These are phyloP conservation scores for Penicillium janthinellum DNA, from an alignment of 2,329 filamentous ascomycete species.

Conservation along the genomic window DNA sequence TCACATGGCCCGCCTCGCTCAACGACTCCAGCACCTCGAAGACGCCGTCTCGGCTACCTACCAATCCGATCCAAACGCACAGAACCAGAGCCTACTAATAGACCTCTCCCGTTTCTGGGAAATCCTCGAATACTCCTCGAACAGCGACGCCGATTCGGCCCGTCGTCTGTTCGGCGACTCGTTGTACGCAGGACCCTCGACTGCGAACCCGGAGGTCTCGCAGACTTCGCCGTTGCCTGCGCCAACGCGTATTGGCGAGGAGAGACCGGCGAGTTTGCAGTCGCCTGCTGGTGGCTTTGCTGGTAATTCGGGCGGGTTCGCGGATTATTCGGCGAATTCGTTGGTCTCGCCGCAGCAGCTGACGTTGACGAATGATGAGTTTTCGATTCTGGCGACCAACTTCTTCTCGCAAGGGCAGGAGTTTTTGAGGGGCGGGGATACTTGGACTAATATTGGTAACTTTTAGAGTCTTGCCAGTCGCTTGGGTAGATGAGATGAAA, in stretches of 20 bases:
- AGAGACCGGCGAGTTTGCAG: conserved; percentile 15
- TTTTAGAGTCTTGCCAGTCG: conserved; percentile 20
- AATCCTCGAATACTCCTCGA: conserved; percentile 51
- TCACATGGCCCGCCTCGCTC: conserved; percentile 48
- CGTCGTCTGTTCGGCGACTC: conserved; percentile 47
- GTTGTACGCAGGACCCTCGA: conserved; percentile 34
- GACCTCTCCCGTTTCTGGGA: conserved; percentile 54
- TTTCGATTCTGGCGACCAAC: conserved; percentile 51
- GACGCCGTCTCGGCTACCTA: conserved; percentile 50
- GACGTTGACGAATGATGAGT: conserved; percentile 43
- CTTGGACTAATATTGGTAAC: conserved; percentile 39
- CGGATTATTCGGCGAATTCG: conserved; percentile 18
- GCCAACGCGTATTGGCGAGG: conserved; percentile 43
- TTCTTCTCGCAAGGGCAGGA: conserved; percentile 52
- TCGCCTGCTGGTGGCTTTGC: conserved; percentile 26
- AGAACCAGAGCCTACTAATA: conserved; percentile 45
- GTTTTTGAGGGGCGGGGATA: conserved; percentile 42
- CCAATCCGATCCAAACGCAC: conserved; percentile 37
- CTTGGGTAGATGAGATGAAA: not conserved
- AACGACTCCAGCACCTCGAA: conserved; percentile 46
- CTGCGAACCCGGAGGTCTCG: conserved; percentile 41
- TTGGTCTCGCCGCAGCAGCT: conserved; percentile 28
- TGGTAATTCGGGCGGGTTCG: conserved; percentile 17
- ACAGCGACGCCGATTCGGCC: conserved; percentile 41
- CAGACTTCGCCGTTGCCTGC: conserved; percentile 48